These are phyloP conservation scores for Colletotrichum melonis DNA, from an alignment of 2,329 filamentous ascomycete genomes.

Conservation along the genomic window DNA sequence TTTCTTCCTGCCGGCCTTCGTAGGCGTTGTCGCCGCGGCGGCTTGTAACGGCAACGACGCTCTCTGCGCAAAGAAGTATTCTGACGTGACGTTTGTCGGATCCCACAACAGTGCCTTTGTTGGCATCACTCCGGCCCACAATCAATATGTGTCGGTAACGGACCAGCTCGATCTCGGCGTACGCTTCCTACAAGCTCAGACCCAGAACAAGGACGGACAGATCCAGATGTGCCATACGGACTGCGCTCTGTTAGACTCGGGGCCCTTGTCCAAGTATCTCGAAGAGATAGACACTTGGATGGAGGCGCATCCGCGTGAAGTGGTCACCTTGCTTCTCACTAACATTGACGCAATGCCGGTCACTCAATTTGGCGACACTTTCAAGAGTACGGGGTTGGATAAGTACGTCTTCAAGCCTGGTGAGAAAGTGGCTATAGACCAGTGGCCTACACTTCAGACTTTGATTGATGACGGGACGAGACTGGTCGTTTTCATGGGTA, in stretches of 20 bases:
- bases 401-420: slow-evolving; percentile 67
- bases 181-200: slow-evolving; percentile 73
- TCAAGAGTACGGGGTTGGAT: slow-evolving; percentile 65
- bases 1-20: slow-evolving; percentile 36
- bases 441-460: slow-evolving; percentile 77
- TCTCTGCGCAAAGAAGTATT: slow-evolving; percentile 68
- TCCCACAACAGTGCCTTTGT: slow-evolving; percentile 76
- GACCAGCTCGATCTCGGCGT: slow-evolving; percentile 71
- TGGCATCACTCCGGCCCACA: slow-evolving; percentile 63
- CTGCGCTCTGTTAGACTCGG: slow-evolving; percentile 69
- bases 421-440: slow-evolving; percentile 52
- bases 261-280: slow-evolving; percentile 67
- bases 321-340: slow-evolving; percentile 72
- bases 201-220: slow-evolving; percentile 62
- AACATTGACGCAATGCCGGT: slow-evolving; percentile 70
- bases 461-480: slow-evolving; percentile 73
- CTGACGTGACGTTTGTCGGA: slow-evolving; percentile 70
- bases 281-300: slow-evolving; percentile 69
- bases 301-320: slow-evolving; percentile 67
- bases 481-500: slow-evolving; percentile 78
- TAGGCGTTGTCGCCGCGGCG: slow-evolving; percentile 33
- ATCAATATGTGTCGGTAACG: slow-evolving; percentile 70
- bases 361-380: slow-evolving; percentile 64
- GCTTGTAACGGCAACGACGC: slow-evolving; percentile 68
- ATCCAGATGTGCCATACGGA: slow-evolving; percentile 74